These are phyloP conservation scores for Cynanchum wilfordii DNA, from an alignment of 257 asterid species.

Conservation along the genomic window DNA sequence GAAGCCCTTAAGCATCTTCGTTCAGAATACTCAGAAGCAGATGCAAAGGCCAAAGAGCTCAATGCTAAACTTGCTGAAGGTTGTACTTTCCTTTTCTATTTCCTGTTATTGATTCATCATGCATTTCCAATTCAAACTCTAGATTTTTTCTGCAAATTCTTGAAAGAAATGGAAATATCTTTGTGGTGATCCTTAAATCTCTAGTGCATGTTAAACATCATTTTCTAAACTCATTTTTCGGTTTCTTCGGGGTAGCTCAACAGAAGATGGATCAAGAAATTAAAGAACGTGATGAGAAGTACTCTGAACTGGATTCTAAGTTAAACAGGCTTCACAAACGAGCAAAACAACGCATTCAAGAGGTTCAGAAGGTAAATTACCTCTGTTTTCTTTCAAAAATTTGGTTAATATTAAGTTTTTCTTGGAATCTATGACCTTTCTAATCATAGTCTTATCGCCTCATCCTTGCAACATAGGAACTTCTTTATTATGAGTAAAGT, in stretches of 20 bases:
- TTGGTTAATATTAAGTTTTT: not conserved
- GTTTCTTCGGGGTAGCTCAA: slow-evolving; percentile 59
- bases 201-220: slow-evolving; percentile 13
- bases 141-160: not conserved
- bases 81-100: slow-evolving; percentile 37
- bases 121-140: slow-evolving; percentile 6
- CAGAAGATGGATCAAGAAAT: slow-evolving; percentile 87
- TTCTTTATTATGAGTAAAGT: not conserved
- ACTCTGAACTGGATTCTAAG: slow-evolving; percentile 83
- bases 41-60: slow-evolving; percentile 63
- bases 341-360: slow-evolving; percentile 99
- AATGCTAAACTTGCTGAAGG: slow-evolving; percentile 85
- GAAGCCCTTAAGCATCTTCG: slow-evolving; percentile 83
- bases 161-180: slow-evolving; percentile 4
- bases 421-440: not conserved
- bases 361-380: slow-evolving; percentile 81
- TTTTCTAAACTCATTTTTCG: slow-evolving; percentile 33
- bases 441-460: not conserved
- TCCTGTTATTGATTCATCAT: slow-evolving; percentile 3
- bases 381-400: not conserved
- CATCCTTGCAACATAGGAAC: not conserved
- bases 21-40: slow-evolving; percentile 69
- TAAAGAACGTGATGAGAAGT: slow-evolving; percentile 84
- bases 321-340: slow-evolving; percentile 96
- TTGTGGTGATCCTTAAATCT: slow-evolving; percentile 4